Conservation (phyloP, 305 asterid species). For the Galium porrigens region DNA sequence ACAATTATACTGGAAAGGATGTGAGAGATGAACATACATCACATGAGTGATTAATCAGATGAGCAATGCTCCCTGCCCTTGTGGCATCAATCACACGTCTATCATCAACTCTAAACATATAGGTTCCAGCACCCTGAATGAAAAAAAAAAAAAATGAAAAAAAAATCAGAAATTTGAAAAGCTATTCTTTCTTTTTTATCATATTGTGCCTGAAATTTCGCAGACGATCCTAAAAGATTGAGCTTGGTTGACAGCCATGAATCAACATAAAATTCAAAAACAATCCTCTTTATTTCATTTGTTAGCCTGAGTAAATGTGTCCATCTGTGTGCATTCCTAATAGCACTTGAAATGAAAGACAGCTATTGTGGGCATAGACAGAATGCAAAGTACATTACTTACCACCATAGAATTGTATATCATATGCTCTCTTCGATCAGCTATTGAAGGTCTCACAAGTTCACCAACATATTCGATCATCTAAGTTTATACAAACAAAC, state of each 20-base stretch:
- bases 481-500: slow-evolving; percentile 20
- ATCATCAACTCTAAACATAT: slow-evolving; percentile 87
- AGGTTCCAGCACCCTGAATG: slow-evolving; percentile 95
- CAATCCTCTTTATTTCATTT: neutral
- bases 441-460: slow-evolving; percentile 75
- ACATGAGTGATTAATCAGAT: slow-evolving; percentile 91
- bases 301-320: neutral
- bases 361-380: neutral
- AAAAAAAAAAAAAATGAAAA: slow-evolving; percentile 18
- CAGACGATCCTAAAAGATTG: neutral
- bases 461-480: slow-evolving; percentile 88
- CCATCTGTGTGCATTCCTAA: neutral
- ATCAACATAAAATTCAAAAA: neutral
- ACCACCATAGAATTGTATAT: slow-evolving; percentile 90
- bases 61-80: slow-evolving; percentile 91
- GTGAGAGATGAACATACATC: slow-evolving; percentile 43
- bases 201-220: neutral
- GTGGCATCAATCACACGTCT: slow-evolving; percentile 91
- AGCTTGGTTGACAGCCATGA: neutral
- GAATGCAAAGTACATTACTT: slow-evolving; percentile 15
- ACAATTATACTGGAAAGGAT: slow-evolving; percentile 7
- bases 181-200: neutral
- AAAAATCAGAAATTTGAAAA: slow-evolving; percentile 9
- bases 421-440: slow-evolving; percentile 86
- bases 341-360: neutral